Evolutionary conservation across 331 rosid genomes (phyloP), one percentile per base, ranked within the genome.

Genomic region (Cydonia oblonga): DNA sequence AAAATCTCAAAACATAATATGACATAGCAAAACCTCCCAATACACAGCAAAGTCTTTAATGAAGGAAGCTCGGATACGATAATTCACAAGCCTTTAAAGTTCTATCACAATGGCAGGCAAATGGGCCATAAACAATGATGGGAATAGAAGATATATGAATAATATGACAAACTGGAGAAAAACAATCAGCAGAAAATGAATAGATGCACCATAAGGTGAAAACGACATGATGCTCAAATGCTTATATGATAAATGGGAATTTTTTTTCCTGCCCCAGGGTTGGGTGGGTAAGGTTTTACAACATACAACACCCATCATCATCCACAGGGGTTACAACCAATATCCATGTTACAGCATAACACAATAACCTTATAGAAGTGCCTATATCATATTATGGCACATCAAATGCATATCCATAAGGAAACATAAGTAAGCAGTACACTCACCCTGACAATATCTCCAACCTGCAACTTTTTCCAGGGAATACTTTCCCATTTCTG

Each of bases 391-490:
- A 60, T 69, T 30, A 73, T 28, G 54, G 26, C 23, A 26, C 30
- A 68, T 57, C 12, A 32, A 22, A 59, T 51, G 23, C 66, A 57
- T 35, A 64, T 28, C 24, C 33, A 10, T 7, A 9, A 51, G 15
- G 7, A 74, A 40, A 70, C 68, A 5, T 7, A 59, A 46, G 59
- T 22, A 22, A 56, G 74, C 59, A 69, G 60, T 77, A 40, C 35
- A 75, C 90, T 84, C 78, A 92, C 98, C 96, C 85, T 84, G 70
- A 92, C 84, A 69, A 92, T 70, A 79, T 92, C 96, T 23, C 98
- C 98, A 78, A 90, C 98, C 81, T 90, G 98, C 82, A 92, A 82
- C 81, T 74, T 87, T 84, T 92, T 92, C 98, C 98, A 92, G 22
- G 96, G 91, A 69, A 86, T 82, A 61, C 84, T 76, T 75, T 78